Evolutionary conservation across 495 filamentous ascomycete species (phyloP).

Genomic region (Hypoxylon cercidicola): DNA sequence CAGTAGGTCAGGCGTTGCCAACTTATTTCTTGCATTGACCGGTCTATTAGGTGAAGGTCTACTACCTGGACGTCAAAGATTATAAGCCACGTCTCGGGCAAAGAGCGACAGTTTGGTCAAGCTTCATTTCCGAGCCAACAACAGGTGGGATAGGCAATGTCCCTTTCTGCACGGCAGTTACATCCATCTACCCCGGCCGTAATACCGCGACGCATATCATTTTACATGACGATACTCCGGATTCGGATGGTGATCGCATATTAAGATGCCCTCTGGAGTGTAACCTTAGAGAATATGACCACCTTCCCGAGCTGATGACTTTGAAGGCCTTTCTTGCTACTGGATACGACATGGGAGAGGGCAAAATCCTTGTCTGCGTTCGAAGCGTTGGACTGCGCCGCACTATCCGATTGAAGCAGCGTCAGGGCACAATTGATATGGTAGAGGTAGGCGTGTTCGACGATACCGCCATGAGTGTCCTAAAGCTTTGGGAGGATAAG

Average conservation of each 20-base stretch:
- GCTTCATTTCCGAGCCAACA: constrained; percentile 50
- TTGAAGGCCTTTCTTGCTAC: constrained; percentile 63
- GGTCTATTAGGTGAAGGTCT: constrained; percentile 54
- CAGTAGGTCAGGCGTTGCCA: constrained; percentile 50
- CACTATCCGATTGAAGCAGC: constrained; percentile 61
- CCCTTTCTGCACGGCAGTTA: constrained; percentile 46
- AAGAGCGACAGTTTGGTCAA: constrained; percentile 56
- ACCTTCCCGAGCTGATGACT: constrained; percentile 62
- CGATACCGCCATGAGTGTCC: constrained; percentile 62
- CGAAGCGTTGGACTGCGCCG: constrained; percentile 64
- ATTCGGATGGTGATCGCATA: constrained; percentile 50
- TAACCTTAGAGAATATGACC: constrained; percentile 39
- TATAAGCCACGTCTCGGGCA: constrained; percentile 53
- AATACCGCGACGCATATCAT: constrained; percentile 62
- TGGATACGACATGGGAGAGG: constrained; percentile 60
- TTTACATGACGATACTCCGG: constrained; percentile 55
- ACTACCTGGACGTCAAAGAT: constrained; percentile 43
- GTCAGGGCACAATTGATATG: constrained; percentile 50
- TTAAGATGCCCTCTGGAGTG: constrained; percentile 60
- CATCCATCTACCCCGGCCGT: constrained; percentile 63
- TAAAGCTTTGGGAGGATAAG: constrained; percentile 65
- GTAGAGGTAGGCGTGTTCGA: constrained; percentile 68
- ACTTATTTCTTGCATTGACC: neutral
- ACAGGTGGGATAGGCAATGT: constrained; percentile 32
- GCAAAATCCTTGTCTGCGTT: constrained; percentile 65